Evolutionary conservation across 768 basidiomycete genomes (phyloP), one percentile per base, ranked within the genome.

Genomic region (Suillus ampliporus): DNA sequence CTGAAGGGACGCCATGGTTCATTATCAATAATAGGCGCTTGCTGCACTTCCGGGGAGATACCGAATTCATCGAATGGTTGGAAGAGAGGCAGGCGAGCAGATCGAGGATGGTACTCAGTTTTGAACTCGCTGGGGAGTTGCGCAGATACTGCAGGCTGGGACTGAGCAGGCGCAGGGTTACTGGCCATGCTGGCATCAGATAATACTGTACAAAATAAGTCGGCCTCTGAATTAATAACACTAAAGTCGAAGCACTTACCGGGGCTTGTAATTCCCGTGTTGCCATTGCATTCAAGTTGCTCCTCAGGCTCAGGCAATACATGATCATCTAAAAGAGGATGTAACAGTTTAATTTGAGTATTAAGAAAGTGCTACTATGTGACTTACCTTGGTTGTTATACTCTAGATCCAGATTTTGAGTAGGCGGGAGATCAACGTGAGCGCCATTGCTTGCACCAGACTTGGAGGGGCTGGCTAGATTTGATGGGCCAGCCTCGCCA

Each of bases 51-150:
- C 13, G 26, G n/a, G 44, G 2, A 8, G 35, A 41, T 5, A 9
- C 26, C 14, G 38, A 69, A 71, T 19, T 72, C 60, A 1, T 65
- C 56, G 40, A 69, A 72, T 8, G 51, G 56, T 19, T 68, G 53
- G 46, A 67, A 60, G 6, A 57, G 46, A 1, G 63, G 37, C 0
- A 60, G 34, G 7, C 35, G 50, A 9, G 62, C 53, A 65, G 68
- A 69, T 19, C 58, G 40, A 15, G 69, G 71, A 53, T 77, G 74
- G 41, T 66, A 75, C 43, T 74, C 63, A 0, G 65, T 70, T 60
- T 67, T 68, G 65, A 76, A 67, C 11, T 65, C 54, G 3, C 10
- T 52, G 19, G 51, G 51, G 5, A 5, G 11, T 8, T 34, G 51
- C 5, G 28, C 31, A 28, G 31, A 52, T 52, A 31, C 51, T 6